These are phyloP conservation scores for Didymella sp. DNA, from an alignment of 2,329 filamentous ascomycete genomes.

Conservation along the genomic window DNA sequence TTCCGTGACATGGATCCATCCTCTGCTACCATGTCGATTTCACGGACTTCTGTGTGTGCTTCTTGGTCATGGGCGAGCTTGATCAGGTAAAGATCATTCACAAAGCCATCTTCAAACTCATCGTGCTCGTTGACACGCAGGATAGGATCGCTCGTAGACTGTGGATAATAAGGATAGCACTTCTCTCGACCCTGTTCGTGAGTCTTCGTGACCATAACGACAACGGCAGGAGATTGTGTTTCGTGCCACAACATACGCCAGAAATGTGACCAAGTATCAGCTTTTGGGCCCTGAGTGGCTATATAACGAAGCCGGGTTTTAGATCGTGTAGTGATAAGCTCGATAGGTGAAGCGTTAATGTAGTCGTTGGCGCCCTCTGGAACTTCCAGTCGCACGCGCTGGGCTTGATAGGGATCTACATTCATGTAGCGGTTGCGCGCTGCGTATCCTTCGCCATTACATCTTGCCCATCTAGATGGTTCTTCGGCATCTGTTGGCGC, in stretches of 20 bases:
- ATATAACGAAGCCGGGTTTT: slow-evolving; percentile 70
- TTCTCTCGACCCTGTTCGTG: slow-evolving; percentile 80
- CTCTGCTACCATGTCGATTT: slow-evolving; percentile 66
- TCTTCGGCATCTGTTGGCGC: slow-evolving; percentile 49
- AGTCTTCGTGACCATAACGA: slow-evolving; percentile 94
- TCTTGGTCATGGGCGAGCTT: slow-evolving; percentile 61
- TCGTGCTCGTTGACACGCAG: slow-evolving; percentile 67
- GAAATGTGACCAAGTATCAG: slow-evolving; percentile 76
- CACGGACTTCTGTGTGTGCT: slow-evolving; percentile 73
- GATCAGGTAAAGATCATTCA: slow-evolving; percentile 70
- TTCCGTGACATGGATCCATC: slow-evolving; percentile 62
- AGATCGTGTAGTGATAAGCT: slow-evolving; percentile 50
- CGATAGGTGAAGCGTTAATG: slow-evolving; percentile 60
- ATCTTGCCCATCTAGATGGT: slow-evolving; percentile 64
- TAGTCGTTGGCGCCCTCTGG: slow-evolving; percentile 67
- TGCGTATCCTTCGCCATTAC: slow-evolving; percentile 63
- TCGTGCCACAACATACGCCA: slow-evolving; percentile 97
- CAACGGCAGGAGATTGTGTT: slow-evolving; percentile 70
- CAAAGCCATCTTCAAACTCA: slow-evolving; percentile 70
- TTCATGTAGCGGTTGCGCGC: slow-evolving; percentile 85
- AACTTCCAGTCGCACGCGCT: slow-evolving; percentile 81
- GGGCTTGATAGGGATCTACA: slow-evolving; percentile 87
- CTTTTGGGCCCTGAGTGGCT: slow-evolving; percentile 86
- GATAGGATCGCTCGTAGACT: slow-evolving; percentile 48
- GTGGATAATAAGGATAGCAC: slow-evolving; percentile 87